A percentile compares a stretch with the other conserved stretches of the same genome.
Conservation (phyloP, 2,329 filamentous ascomycete species). For the Fusarium cyanostomum region DNA sequence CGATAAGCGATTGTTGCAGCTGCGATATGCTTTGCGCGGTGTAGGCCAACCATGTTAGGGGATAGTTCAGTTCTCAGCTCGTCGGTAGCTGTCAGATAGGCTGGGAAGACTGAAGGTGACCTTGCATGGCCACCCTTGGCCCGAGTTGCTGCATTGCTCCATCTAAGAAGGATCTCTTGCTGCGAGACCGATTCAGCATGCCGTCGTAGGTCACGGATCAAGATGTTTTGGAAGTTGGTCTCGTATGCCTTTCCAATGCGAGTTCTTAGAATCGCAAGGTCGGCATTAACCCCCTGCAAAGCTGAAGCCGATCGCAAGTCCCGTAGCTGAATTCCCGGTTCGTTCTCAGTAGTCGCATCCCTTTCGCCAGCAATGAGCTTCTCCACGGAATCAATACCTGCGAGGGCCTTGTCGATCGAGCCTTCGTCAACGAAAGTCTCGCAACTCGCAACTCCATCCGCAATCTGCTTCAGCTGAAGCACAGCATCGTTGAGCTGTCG, state of each 20-base stretch:
- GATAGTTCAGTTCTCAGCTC: conserved; percentile 76
- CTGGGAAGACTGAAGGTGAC: conserved; percentile 75
- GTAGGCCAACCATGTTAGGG: conserved; percentile 79
- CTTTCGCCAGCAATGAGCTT: conserved; percentile 79
- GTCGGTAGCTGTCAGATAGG: conserved; percentile 79
- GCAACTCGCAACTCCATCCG: conserved; percentile 77
- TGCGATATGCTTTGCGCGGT: conserved; percentile 80
- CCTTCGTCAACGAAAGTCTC: conserved; percentile 85
- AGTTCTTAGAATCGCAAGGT: conserved; percentile 78
- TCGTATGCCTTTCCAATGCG: conserved; percentile 91
- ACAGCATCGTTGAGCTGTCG: conserved; percentile 84
- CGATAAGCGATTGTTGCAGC: conserved; percentile 86
- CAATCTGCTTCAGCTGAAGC: conserved; percentile 81
- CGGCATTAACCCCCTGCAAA: conserved; percentile 80
- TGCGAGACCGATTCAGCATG: conserved; percentile 79
- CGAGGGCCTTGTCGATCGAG: conserved; percentile 82
- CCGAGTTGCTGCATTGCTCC: conserved; percentile 80
- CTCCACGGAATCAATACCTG: conserved; percentile 81
- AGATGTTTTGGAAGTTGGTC: conserved; percentile 76
- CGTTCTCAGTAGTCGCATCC: conserved; percentile 49
- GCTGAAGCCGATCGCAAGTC: conserved; percentile 83
- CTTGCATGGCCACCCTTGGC: conserved; percentile 73
- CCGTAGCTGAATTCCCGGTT: conserved; percentile 55
- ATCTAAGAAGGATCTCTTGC: conserved; percentile 81
- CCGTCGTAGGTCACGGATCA: conserved; percentile 81